phyloP scores from a whole-genome alignment of 2,329 filamentous ascomycete species.

The Ceratocystis huliohia region DNA sequence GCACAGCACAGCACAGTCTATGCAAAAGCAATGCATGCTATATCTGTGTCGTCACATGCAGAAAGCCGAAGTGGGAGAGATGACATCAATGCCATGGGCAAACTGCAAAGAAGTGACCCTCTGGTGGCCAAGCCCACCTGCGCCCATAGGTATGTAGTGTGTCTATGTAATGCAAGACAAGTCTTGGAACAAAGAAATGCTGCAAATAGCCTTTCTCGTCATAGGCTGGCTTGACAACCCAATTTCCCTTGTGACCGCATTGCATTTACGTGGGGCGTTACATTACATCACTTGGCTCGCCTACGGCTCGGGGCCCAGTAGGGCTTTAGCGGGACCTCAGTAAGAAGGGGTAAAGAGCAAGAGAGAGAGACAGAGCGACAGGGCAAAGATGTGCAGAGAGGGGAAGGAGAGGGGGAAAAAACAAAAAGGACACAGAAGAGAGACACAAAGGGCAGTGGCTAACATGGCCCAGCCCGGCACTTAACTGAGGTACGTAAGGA shows the following conservation, averaged over 20 bases:
- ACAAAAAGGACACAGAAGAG: too few species aligned
- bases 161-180: too few species aligned
- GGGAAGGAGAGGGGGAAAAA: too few species aligned
- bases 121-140: too few species aligned
- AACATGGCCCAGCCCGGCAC: neutral
- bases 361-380: neutral
- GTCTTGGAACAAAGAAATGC: too few species aligned
- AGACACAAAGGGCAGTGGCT: neutral
- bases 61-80: neutral
- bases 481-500: neutral
- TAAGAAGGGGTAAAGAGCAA: too few species aligned
- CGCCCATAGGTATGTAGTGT: too few species aligned
- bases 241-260: neutral
- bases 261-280: neutral
- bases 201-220: neutral
- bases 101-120: too few species aligned
- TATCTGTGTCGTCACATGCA: neutral
- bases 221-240: neutral
- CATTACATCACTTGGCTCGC: slow-evolving; percentile 1
- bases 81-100: neutral
- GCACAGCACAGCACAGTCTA: neutral
- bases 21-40: neutral
- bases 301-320: neutral
- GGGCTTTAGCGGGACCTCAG: neutral
- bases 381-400: neutral